These are phyloP conservation scores for Malassezia arunalokei DNA, from an alignment of 1,284 basidiomycete genomes.

Conservation along the genomic window DNA sequence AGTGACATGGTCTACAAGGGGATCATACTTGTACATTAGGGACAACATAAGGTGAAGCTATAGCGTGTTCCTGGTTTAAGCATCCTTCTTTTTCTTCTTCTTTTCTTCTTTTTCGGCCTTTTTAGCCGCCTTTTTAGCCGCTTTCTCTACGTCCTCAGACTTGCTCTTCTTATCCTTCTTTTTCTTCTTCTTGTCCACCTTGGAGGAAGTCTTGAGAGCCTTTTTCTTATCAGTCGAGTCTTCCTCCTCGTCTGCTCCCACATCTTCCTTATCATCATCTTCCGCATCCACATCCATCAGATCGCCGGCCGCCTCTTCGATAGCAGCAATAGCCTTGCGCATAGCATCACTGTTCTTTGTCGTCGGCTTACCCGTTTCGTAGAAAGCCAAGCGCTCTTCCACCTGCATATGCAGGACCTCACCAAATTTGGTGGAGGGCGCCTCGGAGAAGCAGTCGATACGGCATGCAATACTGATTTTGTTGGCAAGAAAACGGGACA, in stretches of 20 bases:
- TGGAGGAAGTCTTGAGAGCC: conserved; percentile 8
- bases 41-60: background rate
- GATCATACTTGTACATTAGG: background rate
- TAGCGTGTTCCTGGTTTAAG: conserved; percentile 18
- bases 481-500: conserved; percentile 66
- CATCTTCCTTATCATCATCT: conserved; percentile 52
- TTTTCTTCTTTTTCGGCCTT: conserved; percentile 54
- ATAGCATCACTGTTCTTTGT: conserved; percentile 51
- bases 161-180: conserved; percentile 52
- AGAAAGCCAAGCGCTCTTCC: conserved; percentile 88
- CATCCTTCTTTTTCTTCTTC: conserved; percentile 33
- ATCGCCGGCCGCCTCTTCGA: conserved; percentile 61
- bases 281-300: conserved; percentile 58
- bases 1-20: no score
- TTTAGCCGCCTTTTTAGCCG: conserved; percentile 54
- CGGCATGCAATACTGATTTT: conserved; percentile 96
- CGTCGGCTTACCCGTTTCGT: conserved; percentile 54
- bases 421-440: conserved; percentile 80
- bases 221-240: conserved; percentile 50
- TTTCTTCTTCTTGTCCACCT: conserved; percentile 50
- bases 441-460: conserved; percentile 87
- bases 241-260: conserved; percentile 51
- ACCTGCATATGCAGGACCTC: conserved; percentile 87
- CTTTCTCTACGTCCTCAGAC: conserved; percentile 24
- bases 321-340: conserved; percentile 68